Conservation (phyloP, 2,329 filamentous ascomycete species). For the Cryphonectria naterciae region DNA sequence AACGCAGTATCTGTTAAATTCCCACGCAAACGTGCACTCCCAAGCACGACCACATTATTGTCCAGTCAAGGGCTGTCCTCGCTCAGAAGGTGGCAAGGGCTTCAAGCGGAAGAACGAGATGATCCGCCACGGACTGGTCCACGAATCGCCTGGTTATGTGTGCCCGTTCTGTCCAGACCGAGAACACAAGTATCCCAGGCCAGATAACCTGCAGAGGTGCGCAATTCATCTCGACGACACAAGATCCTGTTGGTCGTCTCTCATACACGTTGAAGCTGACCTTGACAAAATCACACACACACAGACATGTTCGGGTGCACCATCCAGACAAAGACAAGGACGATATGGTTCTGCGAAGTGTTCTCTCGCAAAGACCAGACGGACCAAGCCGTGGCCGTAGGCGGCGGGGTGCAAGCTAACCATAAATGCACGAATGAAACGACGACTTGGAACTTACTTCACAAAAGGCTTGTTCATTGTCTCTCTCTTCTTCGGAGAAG, state of each 20-base stretch:
- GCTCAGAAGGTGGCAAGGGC: constrained; percentile 66
- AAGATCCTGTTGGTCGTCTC: too few relatives aligned
- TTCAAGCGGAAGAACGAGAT: constrained; percentile 77
- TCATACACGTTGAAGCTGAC: background rate
- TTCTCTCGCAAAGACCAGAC: constrained; percentile 83
- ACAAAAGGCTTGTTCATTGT: background rate
- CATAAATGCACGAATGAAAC: background rate
- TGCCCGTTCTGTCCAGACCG: constrained; percentile 95
- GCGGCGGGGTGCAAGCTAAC: constrained; percentile 56
- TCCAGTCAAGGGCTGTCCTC: constrained; percentile 63
- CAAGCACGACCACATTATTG: constrained; percentile 69
- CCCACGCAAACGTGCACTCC: constrained; percentile 75
- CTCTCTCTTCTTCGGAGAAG: background rate
- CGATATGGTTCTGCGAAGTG: constrained; percentile 77
- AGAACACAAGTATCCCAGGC: constrained; percentile 91
- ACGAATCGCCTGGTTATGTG: constrained; percentile 91
- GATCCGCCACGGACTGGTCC: constrained; percentile 81
- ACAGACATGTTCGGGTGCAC: constrained; percentile 88
- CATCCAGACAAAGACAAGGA: constrained; percentile 90
- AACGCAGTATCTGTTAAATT: constrained; percentile 77
- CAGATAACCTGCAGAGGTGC: constrained; percentile 93
- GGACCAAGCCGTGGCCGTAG: constrained; percentile 81
- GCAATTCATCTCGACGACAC: constrained; percentile 32
- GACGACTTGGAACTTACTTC: background rate
- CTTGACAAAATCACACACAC: constrained; percentile 27